Conservation (phyloP, 306 rosid species). For the Ormosia emarginata region DNA sequence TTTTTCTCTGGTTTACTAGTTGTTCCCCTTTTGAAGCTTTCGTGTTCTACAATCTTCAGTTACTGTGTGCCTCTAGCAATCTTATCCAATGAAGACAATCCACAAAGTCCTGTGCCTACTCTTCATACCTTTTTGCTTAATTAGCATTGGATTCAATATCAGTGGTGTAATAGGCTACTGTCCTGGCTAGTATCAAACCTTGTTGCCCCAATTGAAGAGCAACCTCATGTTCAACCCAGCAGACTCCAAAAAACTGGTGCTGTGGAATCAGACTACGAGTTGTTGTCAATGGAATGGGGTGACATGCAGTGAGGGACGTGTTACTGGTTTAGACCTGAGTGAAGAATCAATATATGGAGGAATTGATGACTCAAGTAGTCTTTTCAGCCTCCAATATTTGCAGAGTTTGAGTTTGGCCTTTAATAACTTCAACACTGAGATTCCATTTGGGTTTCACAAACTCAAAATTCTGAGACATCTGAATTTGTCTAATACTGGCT, state of each 20-base stretch:
- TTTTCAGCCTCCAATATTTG: constrained; percentile 5
- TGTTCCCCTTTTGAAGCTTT: too few relatives aligned
- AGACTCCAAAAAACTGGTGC: not conserved
- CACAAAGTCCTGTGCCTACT: too few relatives aligned
- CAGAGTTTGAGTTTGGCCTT: not conserved
- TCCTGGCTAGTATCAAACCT: constrained; percentile 18
- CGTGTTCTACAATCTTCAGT: too few relatives aligned
- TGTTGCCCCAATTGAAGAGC: constrained; percentile 34
- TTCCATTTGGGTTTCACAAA: constrained; percentile 16
- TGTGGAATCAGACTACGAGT: constrained; percentile 1
- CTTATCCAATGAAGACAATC: too few relatives aligned
- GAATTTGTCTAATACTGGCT: not conserved
- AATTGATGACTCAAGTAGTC: not conserved
- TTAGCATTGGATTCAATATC: too few relatives aligned
- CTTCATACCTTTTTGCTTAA: too few relatives aligned
- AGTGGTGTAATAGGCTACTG: constrained; percentile 1
- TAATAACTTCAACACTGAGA: not conserved
- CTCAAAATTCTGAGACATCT: constrained; percentile 4
- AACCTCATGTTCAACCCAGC: not conserved
- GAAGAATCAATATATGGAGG: not conserved
- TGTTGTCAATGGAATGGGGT: constrained; percentile 51
- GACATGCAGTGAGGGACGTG: constrained; percentile 23
- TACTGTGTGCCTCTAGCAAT: too few relatives aligned
- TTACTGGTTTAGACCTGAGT: constrained; percentile 10
- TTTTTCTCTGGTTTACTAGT: too few relatives aligned